Percentiles rank a stretch among this genome's conserved stretches.
These are phyloP conservation scores for Silene latifolia DNA, from an alignment of 148 eudicot genomes.

Conservation along the genomic window DNA sequence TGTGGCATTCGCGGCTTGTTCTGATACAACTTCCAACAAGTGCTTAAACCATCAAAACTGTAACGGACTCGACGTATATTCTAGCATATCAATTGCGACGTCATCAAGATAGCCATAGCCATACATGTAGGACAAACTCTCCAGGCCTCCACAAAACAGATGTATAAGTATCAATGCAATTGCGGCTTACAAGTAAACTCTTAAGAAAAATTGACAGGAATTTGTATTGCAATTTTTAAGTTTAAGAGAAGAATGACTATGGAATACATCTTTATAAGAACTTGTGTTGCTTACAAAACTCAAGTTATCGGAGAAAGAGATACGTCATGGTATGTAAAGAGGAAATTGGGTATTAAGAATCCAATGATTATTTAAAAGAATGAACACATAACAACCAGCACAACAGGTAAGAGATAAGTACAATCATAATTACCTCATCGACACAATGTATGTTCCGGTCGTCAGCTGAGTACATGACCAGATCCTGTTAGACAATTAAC, in stretches of 20 bases:
- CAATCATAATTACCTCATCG: conserved; percentile 60
- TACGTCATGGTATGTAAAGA: neutral
- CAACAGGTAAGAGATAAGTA: neutral
- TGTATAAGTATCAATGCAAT: too few species aligned
- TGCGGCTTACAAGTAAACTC: too few species aligned
- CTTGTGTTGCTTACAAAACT: neutral
- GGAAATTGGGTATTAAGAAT: neutral
- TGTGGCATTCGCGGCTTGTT: too few species aligned
- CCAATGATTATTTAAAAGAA: neutral
- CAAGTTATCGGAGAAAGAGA: neutral
- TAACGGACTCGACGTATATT: too few species aligned
- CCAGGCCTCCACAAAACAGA: too few species aligned
- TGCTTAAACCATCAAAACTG: too few species aligned
- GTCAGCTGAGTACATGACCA: conserved; percentile 84
- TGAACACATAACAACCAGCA: neutral
- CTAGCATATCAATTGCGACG: too few species aligned
- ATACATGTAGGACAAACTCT: too few species aligned
- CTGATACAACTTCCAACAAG: too few species aligned
- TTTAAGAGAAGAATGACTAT: neutral
- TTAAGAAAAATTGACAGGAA: too few species aligned
- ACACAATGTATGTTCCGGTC: conserved; percentile 74
- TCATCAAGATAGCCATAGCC: too few species aligned
- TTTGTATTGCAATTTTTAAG: too few species aligned
- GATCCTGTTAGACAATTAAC: conserved; percentile 47
- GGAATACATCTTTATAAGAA: neutral